Evolutionary conservation across 2,329 filamentous ascomycete species (phyloP).

Genomic region (Lojkania enalia): DNA sequence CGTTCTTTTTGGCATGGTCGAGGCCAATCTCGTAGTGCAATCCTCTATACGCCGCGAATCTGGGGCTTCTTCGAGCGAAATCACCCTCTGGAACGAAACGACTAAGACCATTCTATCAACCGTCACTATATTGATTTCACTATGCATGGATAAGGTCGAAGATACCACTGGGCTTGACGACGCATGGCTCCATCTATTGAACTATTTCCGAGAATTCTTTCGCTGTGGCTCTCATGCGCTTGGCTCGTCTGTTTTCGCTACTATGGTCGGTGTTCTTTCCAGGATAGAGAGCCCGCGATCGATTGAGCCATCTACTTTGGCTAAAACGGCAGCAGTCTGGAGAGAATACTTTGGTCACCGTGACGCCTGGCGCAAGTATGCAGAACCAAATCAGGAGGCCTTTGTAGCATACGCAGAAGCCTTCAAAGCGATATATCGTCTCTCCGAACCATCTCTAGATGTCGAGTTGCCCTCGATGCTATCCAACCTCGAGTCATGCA

Average conservation of each 20-base stretch:
- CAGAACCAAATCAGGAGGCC: constrained; percentile 70
- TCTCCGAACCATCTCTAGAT: constrained; percentile 68
- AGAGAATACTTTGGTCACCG: constrained; percentile 36
- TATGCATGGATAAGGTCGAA: constrained; percentile 74
- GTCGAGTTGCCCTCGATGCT: constrained; percentile 69
- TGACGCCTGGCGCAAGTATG: constrained; percentile 22
- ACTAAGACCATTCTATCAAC: constrained; percentile 44
- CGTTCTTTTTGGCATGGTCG: constrained; percentile 77
- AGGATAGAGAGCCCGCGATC: constrained; percentile 25
- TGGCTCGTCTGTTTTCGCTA: constrained; percentile 48
- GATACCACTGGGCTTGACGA: constrained; percentile 67
- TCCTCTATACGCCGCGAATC: constrained; percentile 19
- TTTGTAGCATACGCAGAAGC: constrained; percentile 82
- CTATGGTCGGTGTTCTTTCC: constrained; percentile 46
- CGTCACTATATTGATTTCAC: constrained; percentile 63
- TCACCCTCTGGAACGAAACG: constrained; percentile 45
- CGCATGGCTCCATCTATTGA: constrained; percentile 75
- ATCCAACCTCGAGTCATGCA: constrained; percentile 68
- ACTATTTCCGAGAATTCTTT: constrained; percentile 63
- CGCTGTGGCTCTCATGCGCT: constrained; percentile 45
- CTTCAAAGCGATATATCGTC: constrained; percentile 75
- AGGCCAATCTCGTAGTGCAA: constrained; percentile 57
- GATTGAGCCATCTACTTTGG: constrained; percentile 30
- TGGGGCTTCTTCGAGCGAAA: constrained; percentile 21
- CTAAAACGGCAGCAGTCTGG: constrained; percentile 42